Evolutionary conservation across 495 filamentous ascomycete species (phyloP), one percentile per base, ranked within the genome.

Genomic region (Hapsidospora chrysogenum): DNA sequence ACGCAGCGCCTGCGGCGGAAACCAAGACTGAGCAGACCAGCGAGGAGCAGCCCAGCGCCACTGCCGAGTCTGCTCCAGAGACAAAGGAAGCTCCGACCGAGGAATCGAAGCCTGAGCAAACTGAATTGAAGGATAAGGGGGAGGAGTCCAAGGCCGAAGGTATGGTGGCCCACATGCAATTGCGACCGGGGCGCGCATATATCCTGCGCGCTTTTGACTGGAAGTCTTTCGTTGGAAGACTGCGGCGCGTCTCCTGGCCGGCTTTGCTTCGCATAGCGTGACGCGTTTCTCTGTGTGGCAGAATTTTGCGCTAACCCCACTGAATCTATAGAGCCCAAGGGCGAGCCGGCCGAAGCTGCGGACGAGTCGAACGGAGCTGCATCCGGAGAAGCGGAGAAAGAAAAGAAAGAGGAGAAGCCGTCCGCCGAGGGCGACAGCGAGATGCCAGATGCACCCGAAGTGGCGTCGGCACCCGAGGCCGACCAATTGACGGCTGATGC

Each of bases 391-490:
- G 48, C 49, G n/a, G 28, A 47, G 15, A 57, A 61, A 42, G 48
- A 50, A 31, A 57, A 58, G 33, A 46, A 47, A 5, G 54, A 62
- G 40, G 46, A 44, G 28, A 31, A 29, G 20, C 41, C 44, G 18
- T 31, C 42, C 3, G 36, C 49, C 7, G 47, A 57, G 23, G 31
- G 53, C 13, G 46, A 47, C 10, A 40, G 39, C 29, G 45, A 52
- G 14, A 34, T 40, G 11, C 41, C 50, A 15, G 47, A 49, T 20
- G 41, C 46, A 26, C 41, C 45, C 16, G 45, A 44, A 9, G 23
- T 21, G 6, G 22, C 33, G 14, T n/a, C 33, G 13, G 33, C n/a
- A 3, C 30, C 44, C 32, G 45, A 50, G 30, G 44, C 50, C 17
- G 42, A 45, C 6, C 43, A 33, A 28, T 27, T 39, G 35, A 46